phyloP scores from a whole-genome alignment of 306 rosid genomes.

The Canavalia ensiformis region DNA sequence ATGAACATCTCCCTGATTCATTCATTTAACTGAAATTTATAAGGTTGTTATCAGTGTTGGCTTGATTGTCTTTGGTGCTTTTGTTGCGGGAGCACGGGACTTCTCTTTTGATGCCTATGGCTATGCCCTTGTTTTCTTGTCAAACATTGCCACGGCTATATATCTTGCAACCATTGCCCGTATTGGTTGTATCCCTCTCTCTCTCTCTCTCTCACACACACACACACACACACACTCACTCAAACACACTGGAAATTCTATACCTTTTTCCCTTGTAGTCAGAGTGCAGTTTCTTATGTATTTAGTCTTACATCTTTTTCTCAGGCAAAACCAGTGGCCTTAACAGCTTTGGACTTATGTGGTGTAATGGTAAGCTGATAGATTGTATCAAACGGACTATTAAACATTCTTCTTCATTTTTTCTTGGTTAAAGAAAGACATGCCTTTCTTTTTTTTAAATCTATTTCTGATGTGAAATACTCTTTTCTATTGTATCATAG shows the following conservation, averaged over 20 bases:
- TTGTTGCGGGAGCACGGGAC: slow-evolving; percentile 86
- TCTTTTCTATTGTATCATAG: slow-evolving; percentile 45
- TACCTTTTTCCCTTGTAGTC: slow-evolving; percentile 35
- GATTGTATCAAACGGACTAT: slow-evolving; percentile 36
- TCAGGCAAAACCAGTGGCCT: slow-evolving; percentile 89
- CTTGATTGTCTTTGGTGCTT: slow-evolving; percentile 82
- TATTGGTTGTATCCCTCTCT: slow-evolving; percentile 63
- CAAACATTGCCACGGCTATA: slow-evolving; percentile 81
- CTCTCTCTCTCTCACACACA: neutral
- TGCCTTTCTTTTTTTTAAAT: slow-evolving; percentile 6
- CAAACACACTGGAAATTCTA: neutral
- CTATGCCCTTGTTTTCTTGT: slow-evolving; percentile 80
- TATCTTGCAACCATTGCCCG: slow-evolving; percentile 88
- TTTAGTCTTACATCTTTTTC: slow-evolving; percentile 35
- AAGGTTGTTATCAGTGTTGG: slow-evolving; percentile 90
- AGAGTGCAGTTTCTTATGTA: slow-evolving; percentile 44
- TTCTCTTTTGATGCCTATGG: slow-evolving; percentile 84
- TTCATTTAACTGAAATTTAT: slow-evolving; percentile 70
- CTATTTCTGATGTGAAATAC: slow-evolving; percentile 20
- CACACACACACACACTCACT: neutral
- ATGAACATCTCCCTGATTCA: slow-evolving; percentile 61
- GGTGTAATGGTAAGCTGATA: slow-evolving; percentile 79
- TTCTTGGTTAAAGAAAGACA: neutral
- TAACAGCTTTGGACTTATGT: slow-evolving; percentile 93
- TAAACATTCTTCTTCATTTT: neutral